Evolutionary conservation across 2,329 filamentous ascomycete species (phyloP), one percentile per base, ranked within the genome.

Genomic region (Aspergillus piperis): DNA sequence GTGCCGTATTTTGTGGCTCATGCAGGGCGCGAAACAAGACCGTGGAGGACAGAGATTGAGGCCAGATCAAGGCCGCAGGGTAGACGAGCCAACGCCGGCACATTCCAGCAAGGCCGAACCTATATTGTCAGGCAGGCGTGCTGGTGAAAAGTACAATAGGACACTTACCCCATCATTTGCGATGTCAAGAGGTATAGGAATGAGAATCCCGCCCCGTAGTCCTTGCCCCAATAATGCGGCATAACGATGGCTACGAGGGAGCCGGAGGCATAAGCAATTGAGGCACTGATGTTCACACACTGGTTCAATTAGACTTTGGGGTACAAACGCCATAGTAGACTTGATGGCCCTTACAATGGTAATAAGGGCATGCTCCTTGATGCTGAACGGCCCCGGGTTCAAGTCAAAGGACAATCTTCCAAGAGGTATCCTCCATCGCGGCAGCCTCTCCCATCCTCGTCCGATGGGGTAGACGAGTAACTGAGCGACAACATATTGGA

Each of bases 191-290:
- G 65, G 38, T 71, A 74, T n/a, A 74, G 54, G 50, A 74, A 74
- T 5, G 69, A 71, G 55, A 73, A 73, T 0, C 71, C 71, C 6
- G 71, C 66, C 8, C 71, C 71, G 17, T 65, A 73, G 38, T 76
- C 71, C 4, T 65, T 68, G 55, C 71, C 65, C 73, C 74, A 76
- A 51, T 72, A 76, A 2, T 71, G 68, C 8, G 72, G 73, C 54
- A 72, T 75, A 42, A 67, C 64, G 44, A 76, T 76, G 3, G 73
- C 70, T 3, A 75, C 70, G 6, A 75, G 62, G 2, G 71, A 68
- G 13, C 70, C 61, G n/a, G 59, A 59, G 6, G 71, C 70, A 21
- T 71, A 71, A 1, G 69, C 66, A 8, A 47, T 66, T 41, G 65
- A 66, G 27, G 68, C 65, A 49, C 70, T 72, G 30, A 73, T 73